These are phyloP conservation scores for Aspergillus candidus DNA, from an alignment of 2,329 filamentous ascomycete genomes.

Conservation along the genomic window DNA sequence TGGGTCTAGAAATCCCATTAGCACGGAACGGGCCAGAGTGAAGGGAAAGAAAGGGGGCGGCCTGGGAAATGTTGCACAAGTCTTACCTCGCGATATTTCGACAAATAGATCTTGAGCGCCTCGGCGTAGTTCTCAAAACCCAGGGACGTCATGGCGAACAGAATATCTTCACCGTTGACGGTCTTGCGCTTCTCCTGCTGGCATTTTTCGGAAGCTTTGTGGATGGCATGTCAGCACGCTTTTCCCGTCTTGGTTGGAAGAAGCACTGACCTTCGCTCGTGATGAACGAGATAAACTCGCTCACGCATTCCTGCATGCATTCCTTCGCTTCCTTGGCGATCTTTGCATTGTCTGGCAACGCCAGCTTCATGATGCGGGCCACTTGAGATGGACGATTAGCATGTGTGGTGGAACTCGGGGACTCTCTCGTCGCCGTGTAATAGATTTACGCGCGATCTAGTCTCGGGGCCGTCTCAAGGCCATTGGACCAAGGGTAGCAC, in stretches of 20 bases:
- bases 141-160: constrained; percentile 98
- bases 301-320: constrained; percentile 99
- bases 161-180: constrained; percentile 95
- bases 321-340: constrained; percentile 99
- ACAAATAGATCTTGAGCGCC: constrained; percentile 94
- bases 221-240: constrained; percentile 4
- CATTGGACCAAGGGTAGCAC: no score
- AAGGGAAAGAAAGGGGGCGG: no score
- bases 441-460: no score
- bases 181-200: constrained; percentile 99
- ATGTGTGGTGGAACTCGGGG: constrained; percentile 1
- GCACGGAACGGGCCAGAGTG: constrained; percentile 7
- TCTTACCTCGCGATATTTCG: constrained; percentile 95
- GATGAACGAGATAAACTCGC: constrained; percentile 99
- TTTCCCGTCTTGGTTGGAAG: neutral
- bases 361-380: constrained; percentile 97
- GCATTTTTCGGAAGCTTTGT: constrained; percentile 90
- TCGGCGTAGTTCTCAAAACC: constrained; percentile 99
- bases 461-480: no score
- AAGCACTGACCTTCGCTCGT: constrained; percentile 82
- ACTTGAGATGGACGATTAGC: constrained; percentile 69
- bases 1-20: constrained; percentile 59
- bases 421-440: neutral
- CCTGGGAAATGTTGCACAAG: constrained; percentile 20
- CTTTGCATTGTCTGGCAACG: constrained; percentile 95